Evolutionary conservation across 2,329 filamentous ascomycete species (phyloP), one percentile per base, ranked within the genome.

Genomic region (Pseudogymnoascus sp.): DNA sequence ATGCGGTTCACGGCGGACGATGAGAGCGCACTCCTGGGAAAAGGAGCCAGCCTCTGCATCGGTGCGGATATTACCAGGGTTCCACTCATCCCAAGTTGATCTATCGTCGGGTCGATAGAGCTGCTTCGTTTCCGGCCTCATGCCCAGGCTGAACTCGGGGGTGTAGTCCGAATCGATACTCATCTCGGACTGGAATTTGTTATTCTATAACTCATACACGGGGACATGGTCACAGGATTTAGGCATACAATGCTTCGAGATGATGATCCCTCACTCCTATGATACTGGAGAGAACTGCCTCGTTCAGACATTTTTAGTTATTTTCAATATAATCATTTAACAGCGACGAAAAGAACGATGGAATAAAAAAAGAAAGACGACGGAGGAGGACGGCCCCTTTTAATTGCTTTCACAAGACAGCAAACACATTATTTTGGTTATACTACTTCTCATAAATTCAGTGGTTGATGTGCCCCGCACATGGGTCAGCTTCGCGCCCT

Each of bases 1-100:
- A 62, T 66, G 62, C 28, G 65, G 66, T 56, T 71, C 69, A 12
- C 67, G 66, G 14, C 69, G 68, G 9, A 69, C 66, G 5, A 72
- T 64, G 14, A 71, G 60, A n/a, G 68, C 69, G 42, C 63, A 69
- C 42, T 69, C 64, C 56, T 63, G 63, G 7, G 64, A 14, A 38
- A 61, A 63, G 16, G 60, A 63, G 2, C 59, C 63, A 6, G 56
- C 66, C 28, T 68, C 65, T 59, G 61, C 59, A 63, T 68, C 62
- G 14, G 49, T 42, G 18, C 34, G 21, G 12, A 46, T 49, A 46
- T 65, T 60, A 2, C 18, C 59, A 59, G 66, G 66, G 28, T 25
- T 60, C 65, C 64, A 68, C 18, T 64, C 64, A 25, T 64, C 63
- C 67, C 67, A 68, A n/a, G 42, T 25, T 18, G 65, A 63, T 60